Base-by-base conservation (phyloP, 768 basidiomycete genomes). In the Hypholoma sublateritium region DNA sequence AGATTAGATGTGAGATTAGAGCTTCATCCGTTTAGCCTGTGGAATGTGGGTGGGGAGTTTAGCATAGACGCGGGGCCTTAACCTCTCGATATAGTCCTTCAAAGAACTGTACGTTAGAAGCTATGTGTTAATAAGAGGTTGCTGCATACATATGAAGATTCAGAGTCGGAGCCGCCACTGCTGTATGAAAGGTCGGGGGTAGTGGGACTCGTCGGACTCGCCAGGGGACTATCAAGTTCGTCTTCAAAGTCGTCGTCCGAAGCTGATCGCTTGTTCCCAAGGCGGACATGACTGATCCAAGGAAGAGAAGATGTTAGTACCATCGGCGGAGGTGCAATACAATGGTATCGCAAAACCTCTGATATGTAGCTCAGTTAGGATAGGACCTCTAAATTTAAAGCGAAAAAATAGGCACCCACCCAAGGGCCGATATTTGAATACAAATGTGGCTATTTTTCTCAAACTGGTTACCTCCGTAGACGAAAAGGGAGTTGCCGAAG, bases 401-500 rank as follows among this genome's bases (percentile, higher is more conserved):
- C 34, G 16, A 34, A n/a, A 22, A 11, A 35, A 50, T 21, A 51
- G 13, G 22, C 32, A 61, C 66, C 43, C 51, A 68, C 67, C 63
- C 53, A 67, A 42, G 46, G 70, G 67, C 55, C 70, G 65, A 54
- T 71, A 71, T 19, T 67, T 68, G 65, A 71, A 71, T 6, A 66
- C 57, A 50, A 71, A 71, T 28, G 68, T 71, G 16, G 70, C 70
- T 47, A 71, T 68, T 59, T 71, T 71, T 43, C 62, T 52, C 22
- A 71, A 51, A 56, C 70, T 71, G 7, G 66, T 67, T 16, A 71
- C 70, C 48, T 71, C 70, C 12, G 70, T 71, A 4, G 70, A 71
- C 50, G 62, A 65, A 48, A 68, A 69, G 13, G 70, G 70, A 5
- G 66, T 68, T 22, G 67, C 67, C 49, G 70, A 71, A 5, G 68